Conservation (phyloP, 2,329 filamentous ascomycete genomes). For the Neurospora crassa region DNA sequence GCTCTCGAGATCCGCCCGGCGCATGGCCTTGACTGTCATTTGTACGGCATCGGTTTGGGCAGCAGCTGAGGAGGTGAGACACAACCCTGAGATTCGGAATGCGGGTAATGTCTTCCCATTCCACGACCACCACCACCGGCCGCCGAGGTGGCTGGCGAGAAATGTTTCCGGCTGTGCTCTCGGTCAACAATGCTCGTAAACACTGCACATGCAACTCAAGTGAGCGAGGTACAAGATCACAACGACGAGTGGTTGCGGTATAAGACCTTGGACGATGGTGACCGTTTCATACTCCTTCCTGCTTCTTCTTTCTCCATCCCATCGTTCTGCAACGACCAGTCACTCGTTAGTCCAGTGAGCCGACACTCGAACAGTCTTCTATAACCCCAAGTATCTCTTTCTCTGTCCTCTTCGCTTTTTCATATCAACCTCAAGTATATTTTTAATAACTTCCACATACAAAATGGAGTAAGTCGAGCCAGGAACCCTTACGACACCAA, state of each 20-base stretch:
- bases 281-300: background rate
- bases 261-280: background rate
- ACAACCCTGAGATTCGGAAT: background rate
- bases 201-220: background rate
- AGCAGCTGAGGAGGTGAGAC: background rate
- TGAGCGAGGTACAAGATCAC: background rate
- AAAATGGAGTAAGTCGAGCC: background rate
- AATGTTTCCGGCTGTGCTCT: background rate
- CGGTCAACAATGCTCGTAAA: background rate
- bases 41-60: background rate
- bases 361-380: background rate
- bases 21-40: background rate
- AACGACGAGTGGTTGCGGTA: background rate
- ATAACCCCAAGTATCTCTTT: background rate
- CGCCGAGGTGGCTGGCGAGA: background rate
- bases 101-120: constrained; percentile 2
- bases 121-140: background rate
- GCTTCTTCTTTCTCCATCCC: background rate
- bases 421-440: background rate
- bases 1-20: background rate
- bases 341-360: background rate
- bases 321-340: background rate
- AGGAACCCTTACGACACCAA: background rate
- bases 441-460: background rate
- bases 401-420: background rate